These are phyloP conservation scores for Ascochyta rabiei DNA, from an alignment of 2,329 filamentous ascomycete genomes.

Conservation along the genomic window DNA sequence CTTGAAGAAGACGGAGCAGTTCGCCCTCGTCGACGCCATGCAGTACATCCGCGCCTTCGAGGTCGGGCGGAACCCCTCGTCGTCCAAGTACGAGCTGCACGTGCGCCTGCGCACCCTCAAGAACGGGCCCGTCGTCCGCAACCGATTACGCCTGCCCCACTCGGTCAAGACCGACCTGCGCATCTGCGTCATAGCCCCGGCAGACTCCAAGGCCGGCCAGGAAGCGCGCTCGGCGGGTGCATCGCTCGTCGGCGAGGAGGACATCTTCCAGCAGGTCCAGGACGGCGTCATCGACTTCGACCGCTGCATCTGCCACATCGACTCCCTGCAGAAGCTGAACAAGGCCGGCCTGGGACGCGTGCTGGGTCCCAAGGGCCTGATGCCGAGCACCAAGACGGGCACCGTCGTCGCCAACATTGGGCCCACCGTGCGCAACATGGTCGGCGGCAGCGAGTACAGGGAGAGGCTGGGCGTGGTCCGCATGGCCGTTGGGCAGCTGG, in stretches of 20 bases:
- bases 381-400: conserved; percentile 87
- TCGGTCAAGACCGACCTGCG: conserved; percentile 86
- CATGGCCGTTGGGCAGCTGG: conserved; percentile 89
- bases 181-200: conserved; percentile 90
- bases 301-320: conserved; percentile 81
- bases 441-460: conserved; percentile 84
- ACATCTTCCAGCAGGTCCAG: conserved; percentile 79
- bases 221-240: conserved; percentile 82
- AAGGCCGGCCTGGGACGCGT: conserved; percentile 81
- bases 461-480: conserved; percentile 84
- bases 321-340: conserved; percentile 77
- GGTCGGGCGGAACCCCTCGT: conserved; percentile 77
- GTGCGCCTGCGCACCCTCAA: conserved; percentile 83
- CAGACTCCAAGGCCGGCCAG: conserved; percentile 73
- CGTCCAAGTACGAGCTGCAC: conserved; percentile 86
- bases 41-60: conserved; percentile 93
- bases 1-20: conserved; percentile 72
- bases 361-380: conserved; percentile 86
- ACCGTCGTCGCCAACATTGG: conserved; percentile 85
- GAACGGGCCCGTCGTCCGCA: conserved; percentile 85
- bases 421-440: conserved; percentile 77
- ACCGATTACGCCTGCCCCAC: conserved; percentile 85
- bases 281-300: conserved; percentile 85
- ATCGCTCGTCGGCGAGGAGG: conserved; percentile 81
- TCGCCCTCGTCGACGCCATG: conserved; percentile 89